Evolutionary conservation across 2,329 filamentous ascomycete genomes (phyloP), one percentile per base, ranked within the genome.

Genomic region (Alternaria viburni): DNA sequence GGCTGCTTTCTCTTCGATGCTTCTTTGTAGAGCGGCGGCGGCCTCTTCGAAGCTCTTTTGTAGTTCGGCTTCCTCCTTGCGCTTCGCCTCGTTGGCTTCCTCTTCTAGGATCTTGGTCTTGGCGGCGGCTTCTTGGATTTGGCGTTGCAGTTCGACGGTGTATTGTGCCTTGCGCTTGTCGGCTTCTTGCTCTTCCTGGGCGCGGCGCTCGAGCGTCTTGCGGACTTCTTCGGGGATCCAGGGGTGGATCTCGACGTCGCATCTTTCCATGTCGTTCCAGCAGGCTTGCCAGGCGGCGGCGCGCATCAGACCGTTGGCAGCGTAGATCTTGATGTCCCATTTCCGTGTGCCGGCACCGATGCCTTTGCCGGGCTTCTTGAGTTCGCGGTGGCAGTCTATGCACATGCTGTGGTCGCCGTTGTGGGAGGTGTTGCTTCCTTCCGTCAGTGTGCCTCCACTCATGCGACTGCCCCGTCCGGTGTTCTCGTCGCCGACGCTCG

Each of bases 251-350:
- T 98, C 95, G 2, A 97, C 92, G 75, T 99, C 96, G 0, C 98
- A 93, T n/a, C 95, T 88, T 81, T 99, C 96, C 96, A 99, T 99
- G 80, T 98, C 95, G 70, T 89, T 91, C 95, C 95, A 99, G 62
- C 93, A 95, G 3, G 94, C 94, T 5, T 88, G 88, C 96, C 96
- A 99, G 0, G 96, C 95, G 0, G 93, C 93, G 6, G 93, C 90
- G 62, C 90, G 88, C 93, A 99, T 97, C 51, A 98, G 83, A 0
- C 96, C 96, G 79, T 98, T 99, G 56, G 93, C 95, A 1, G 96
- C 96, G 74, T 95, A 99, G 1, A 98, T 90, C 75, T 93, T 96
- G 77, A 98, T 86, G 28, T 89, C 87, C 84, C 93, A 96, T 52
- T 89, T 84, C 71, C 86, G 87, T 60, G 83, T 77, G 9, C 77